Percentiles rank a stretch among this genome's conserved stretches.
phyloP scores from a whole-genome alignment of 139 green algal genomes.

The Prasinococcaceae sp. region DNA sequence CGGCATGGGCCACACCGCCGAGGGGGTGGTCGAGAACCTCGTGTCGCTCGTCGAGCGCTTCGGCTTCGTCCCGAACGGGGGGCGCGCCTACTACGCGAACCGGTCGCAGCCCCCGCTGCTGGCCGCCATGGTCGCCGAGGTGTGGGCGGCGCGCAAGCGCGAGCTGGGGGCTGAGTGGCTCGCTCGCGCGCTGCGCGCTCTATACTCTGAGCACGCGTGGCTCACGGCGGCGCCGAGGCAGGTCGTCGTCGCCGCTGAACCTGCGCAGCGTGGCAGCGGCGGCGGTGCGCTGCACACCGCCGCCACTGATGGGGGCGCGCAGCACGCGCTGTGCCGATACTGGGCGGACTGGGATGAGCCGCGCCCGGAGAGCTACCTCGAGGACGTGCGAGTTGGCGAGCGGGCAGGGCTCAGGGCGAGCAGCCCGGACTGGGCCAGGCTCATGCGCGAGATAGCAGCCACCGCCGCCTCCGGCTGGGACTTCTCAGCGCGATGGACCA shows the following conservation, averaged over 20 bases:
- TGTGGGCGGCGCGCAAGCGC: neutral
- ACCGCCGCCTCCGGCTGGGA: constrained; percentile 86
- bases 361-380: constrained; percentile 67
- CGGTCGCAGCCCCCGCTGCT: constrained; percentile 24
- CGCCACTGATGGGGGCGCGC: too few species aligned
- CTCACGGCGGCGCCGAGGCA: constrained; percentile 35
- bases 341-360: constrained; percentile 50
- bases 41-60: constrained; percentile 38
- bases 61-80: constrained; percentile 83
- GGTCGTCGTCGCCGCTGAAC: constrained; percentile 7
- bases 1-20: constrained; percentile 42
- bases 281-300: too few species aligned
- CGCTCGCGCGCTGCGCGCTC: constrained; percentile 33
- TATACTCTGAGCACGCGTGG: constrained; percentile 57
- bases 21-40: constrained; percentile 52
- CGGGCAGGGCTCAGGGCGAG: neutral
- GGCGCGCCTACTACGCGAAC: constrained; percentile 81
- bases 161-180: too few species aligned
- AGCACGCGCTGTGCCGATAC: constrained; percentile 55
- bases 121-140: neutral
- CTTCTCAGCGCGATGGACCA: constrained; percentile 63
- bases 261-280: too few species aligned
- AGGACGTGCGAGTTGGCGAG: constrained; percentile 30
- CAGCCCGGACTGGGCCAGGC: neutral
- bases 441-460: constrained; percentile 66